These are phyloP conservation scores for Spiraea crenata DNA, from an alignment of 331 rosid species.

Conservation along the genomic window DNA sequence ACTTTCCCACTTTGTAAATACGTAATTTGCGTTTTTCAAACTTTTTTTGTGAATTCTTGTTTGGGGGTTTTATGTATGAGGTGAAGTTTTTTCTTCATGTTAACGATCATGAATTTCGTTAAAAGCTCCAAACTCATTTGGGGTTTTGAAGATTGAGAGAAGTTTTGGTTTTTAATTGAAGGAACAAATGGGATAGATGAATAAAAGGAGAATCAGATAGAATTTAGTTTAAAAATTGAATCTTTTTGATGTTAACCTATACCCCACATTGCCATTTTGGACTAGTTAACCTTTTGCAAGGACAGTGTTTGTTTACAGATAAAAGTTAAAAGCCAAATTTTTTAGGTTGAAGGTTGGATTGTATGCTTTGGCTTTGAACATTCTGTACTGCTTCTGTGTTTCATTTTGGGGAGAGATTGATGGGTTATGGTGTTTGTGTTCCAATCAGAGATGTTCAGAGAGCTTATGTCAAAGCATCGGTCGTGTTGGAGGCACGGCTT, in stretches of 20 bases:
- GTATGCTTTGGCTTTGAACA: neutral
- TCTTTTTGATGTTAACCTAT: neutral
- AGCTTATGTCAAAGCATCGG: conserved; percentile 22
- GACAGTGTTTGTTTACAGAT: neutral
- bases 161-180: neutral
- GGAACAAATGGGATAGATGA: neutral
- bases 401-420: conserved; percentile 1
- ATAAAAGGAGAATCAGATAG: neutral
- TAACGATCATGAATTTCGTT: too few relatives aligned
- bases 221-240: neutral
- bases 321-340: neutral
- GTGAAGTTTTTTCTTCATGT: neutral
- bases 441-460: conserved; percentile 16
- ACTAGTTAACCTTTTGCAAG: neutral
- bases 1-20: neutral
- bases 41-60: neutral
- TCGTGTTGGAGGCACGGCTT: conserved; percentile 28
- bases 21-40: neutral
- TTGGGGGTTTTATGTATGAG: neutral
- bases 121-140: neutral
- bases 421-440: conserved; percentile 11
- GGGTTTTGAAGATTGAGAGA: neutral
- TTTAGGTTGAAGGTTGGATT: neutral
- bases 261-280: neutral
- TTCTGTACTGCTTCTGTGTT: neutral